phyloP scores from a whole-genome alignment of 345 rosid genomes.

The Xanthoceras sorbifolium region DNA sequence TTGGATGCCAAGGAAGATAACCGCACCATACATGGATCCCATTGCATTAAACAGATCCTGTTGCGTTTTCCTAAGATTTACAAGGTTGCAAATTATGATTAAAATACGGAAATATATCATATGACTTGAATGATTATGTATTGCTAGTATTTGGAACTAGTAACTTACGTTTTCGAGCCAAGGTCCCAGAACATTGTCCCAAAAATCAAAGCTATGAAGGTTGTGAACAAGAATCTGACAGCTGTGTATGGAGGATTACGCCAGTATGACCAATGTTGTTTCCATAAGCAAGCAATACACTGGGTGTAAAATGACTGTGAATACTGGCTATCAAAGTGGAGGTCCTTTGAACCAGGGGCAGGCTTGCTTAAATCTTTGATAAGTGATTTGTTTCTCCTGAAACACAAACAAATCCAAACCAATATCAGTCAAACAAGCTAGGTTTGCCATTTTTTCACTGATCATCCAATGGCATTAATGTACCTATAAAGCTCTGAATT shows the following conservation, averaged over 20 bases:
- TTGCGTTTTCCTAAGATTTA: constrained; percentile 28
- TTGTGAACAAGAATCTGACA: constrained; percentile 64
- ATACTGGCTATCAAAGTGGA: constrained; percentile 55
- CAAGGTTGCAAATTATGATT: neutral
- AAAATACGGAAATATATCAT: neutral
- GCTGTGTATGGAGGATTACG: constrained; percentile 74
- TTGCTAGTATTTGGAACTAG: neutral
- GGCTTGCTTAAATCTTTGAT: constrained; percentile 61
- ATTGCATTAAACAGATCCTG: constrained; percentile 68
- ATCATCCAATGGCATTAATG: neutral
- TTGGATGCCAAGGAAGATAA: constrained; percentile 73
- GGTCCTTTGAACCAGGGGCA: constrained; percentile 58
- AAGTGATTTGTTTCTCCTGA: constrained; percentile 73
- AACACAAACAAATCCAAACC: neutral
- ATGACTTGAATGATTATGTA: neutral
- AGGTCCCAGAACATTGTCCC: constrained; percentile 83
- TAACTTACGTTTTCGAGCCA: constrained; percentile 60
- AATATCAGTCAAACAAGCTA: neutral
- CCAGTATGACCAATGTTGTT: constrained; percentile 79
- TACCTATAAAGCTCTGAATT: constrained; percentile 66
- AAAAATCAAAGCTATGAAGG: constrained; percentile 58
- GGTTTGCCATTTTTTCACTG: neutral
- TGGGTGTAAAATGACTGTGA: constrained; percentile 59
- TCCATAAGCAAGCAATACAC: constrained; percentile 71
- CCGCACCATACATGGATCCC: constrained; percentile 82